These are phyloP conservation scores for Tuctoria greenei DNA, from an alignment of 176 grass and related monocot species.

Conservation along the genomic window DNA sequence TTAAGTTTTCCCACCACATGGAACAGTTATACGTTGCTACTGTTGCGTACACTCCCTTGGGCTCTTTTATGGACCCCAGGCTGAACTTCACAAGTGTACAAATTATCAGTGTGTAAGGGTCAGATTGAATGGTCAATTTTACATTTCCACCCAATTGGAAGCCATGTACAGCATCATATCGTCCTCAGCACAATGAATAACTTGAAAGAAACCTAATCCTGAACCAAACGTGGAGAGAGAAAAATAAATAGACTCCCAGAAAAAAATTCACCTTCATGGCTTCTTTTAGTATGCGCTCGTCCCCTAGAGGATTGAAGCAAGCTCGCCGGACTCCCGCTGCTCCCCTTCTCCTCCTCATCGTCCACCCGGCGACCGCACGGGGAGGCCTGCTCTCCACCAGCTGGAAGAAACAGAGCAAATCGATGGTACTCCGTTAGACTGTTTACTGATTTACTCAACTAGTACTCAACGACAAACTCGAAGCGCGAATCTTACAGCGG, in stretches of 20 bases:
- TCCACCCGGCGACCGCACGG: not conserved
- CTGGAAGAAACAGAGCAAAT: not conserved
- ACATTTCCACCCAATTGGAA: not conserved
- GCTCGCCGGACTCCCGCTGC: conserved; percentile 31
- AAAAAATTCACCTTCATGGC: conserved; percentile 65
- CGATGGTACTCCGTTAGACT: not conserved
- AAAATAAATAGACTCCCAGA: not conserved
- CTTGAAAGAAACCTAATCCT: not conserved
- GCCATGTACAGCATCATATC: not conserved
- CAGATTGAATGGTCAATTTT: not conserved
- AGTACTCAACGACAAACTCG: not conserved
- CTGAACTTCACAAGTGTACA: not conserved
- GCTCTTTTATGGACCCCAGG: not conserved
- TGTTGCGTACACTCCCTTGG: not conserved
- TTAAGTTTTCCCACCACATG: not conserved
- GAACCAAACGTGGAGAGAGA: not conserved
- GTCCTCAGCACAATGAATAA: not conserved
- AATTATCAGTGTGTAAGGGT: not conserved
- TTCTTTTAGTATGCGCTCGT: conserved; percentile 74
- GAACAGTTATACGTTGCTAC: not conserved
- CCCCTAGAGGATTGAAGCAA: conserved; percentile 75
- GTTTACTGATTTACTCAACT: too few species aligned
- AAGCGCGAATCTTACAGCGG: conserved; percentile 24
- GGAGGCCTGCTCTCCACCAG: conserved; percentile 14
- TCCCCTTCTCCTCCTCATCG: conserved; percentile 21